Evolutionary conservation across 2,329 filamentous ascomycete genomes (phyloP), one percentile per base, ranked within the genome.

Genomic region (Annulohypoxylon truncatum): DNA sequence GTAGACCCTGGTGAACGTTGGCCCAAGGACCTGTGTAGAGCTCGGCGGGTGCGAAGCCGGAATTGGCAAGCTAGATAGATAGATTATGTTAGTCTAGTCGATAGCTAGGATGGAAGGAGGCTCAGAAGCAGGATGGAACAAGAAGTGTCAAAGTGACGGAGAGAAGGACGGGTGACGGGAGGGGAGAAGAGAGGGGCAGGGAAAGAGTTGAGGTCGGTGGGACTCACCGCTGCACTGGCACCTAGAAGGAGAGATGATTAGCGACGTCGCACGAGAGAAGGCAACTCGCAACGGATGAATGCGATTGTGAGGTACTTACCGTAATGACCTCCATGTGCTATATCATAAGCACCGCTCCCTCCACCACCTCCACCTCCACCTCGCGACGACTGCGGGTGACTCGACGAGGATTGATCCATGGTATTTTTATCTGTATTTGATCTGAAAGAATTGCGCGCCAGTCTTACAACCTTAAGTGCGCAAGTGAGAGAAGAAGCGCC

Each of bases 1-100:
- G 92, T 50, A 99, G 86, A 52, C 96, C 96, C 86, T 99, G 96
- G 77, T 97, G 97, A 71, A 98, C 95, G 82, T 99, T 99, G 74
- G 93, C 92, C 94, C 95, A 98, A 67, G 93, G 91, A 13, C 94
- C 94, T 1, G 93, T 95, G 81, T 97, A 98, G 61, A 97, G 88
- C 79, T 97, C 94, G 47, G 93, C 90, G n/a, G 94, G 94, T 48
- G 93, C 93, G 79, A 93, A 96, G 61, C 94, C 94, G 81, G 93
- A 90, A 46, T 90, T 89, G 51, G 94, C 93, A 72, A 97, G 90
- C 92, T 96, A 79, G 76, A 83, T 65, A 68, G 47, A 83, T 65
- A 68, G 46, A 58, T 52, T 51, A 28, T 53, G 65, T 75, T 64
- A 75, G 71, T 64, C 5, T 64, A 75, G 71, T 64, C 5, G n/a